These are phyloP conservation scores for Boletus rubropictus DNA, from an alignment of 768 basidiomycete genomes.

Conservation along the genomic window DNA sequence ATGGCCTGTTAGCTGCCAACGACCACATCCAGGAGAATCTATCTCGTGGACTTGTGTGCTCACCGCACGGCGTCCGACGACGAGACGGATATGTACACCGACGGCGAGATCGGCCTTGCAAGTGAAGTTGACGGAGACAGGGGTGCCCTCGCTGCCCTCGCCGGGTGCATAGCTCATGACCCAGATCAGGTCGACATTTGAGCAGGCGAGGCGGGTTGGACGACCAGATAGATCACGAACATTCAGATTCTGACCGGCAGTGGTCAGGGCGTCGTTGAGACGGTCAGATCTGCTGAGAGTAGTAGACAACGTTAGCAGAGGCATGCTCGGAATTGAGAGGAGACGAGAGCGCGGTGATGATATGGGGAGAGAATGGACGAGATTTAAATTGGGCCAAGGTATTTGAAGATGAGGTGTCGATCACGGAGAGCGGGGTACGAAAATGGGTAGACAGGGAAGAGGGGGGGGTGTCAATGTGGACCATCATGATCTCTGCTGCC, in stretches of 20 bases:
- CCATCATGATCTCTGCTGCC: too few species aligned
- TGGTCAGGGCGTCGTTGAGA: background rate
- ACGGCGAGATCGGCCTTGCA: constrained; percentile 21
- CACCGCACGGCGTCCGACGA: constrained; percentile 65
- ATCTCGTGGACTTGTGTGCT: constrained; percentile 59
- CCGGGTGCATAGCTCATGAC: constrained; percentile 61
- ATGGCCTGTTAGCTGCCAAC: constrained; percentile 62
- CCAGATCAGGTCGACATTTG: constrained; percentile 50
- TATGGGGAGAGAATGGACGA: background rate
- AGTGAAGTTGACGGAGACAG: constrained; percentile 54
- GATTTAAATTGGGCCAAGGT: constrained; percentile 23
- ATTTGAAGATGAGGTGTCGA: constrained; percentile 14
- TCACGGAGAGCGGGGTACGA: constrained; percentile 15
- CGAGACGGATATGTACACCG: constrained; percentile 60
- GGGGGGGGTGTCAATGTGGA: too few species aligned
- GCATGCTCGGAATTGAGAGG: constrained; percentile 1
- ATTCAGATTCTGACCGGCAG: constrained; percentile 9
- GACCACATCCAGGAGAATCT: constrained; percentile 40
- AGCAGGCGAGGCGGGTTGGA: constrained; percentile 35
- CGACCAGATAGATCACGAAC: constrained; percentile 5
- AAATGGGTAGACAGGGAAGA: constrained; percentile 10
- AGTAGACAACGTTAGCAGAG: background rate
- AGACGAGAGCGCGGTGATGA: too few species aligned
- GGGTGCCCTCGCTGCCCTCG: constrained; percentile 58
- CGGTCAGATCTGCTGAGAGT: background rate